Evolutionary conservation across 768 basidiomycete genomes (phyloP), one percentile per base, ranked within the genome.

Genomic region (Mycena maculata): DNA sequence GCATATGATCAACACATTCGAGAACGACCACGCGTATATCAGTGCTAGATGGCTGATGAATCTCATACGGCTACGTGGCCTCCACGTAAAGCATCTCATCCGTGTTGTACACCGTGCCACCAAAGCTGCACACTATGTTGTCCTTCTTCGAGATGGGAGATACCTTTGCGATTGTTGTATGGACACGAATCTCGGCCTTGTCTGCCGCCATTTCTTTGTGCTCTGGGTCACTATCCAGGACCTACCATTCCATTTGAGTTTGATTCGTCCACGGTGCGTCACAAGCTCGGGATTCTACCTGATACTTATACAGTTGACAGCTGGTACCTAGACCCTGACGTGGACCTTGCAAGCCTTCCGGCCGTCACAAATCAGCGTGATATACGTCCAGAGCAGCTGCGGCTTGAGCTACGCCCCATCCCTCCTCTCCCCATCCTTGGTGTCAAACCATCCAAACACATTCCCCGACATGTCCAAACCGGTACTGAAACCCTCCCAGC

Each of bases 141-240:
- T 38, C 9, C 31, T 65, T 1, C 48, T 65, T n/a, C 47, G 13
- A 1, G 63, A 58, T 33, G 63, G 63, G 2, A 16, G 63, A 22
- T 65, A 65, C 20, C 0, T 65, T 1, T 65, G 63, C 20, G 38
- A 65, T 13, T 65, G 63, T 27, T 65, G 63, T 22, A 65, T 58
- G 63, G 48, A 13, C n/a, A 4, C 22, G 1, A 65, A 65, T 27
- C 45, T 65, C 4, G 63, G 63, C n/a, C 6, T 65, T 7, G 28
- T 27, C 22, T 65, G 63, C 11, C 38, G 63, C 28, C 63, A 65
- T 28, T 65, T 22, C 30, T 65, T 65, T 22, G 10, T 13, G 0
- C 8, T 27, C 0, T 65, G 63, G 63, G 18, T 44, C 4, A 42
- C 13, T 20, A 45, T 65, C 2, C 38, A 22, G 0, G 48, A 36